Evolutionary conservation across 2,329 filamentous ascomycete genomes (phyloP).

Genomic region (Colletotrichum sp.): DNA sequence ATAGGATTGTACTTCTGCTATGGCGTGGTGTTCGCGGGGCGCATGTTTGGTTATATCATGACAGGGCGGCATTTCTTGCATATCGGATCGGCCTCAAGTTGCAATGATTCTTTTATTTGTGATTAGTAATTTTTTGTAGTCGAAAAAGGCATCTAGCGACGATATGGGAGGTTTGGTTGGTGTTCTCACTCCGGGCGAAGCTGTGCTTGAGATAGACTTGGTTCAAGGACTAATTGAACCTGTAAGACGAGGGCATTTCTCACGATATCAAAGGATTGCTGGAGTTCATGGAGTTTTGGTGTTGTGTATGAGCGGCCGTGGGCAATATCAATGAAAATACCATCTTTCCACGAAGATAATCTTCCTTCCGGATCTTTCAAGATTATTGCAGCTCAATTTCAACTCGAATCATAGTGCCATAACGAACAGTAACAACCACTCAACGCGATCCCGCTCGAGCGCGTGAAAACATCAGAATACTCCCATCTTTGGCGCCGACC

Average conservation of each 20-base stretch:
- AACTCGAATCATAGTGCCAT: background rate
- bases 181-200: background rate
- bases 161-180: background rate
- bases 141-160: background rate
- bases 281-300: background rate
- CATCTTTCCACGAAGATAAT: rapidly evolving
- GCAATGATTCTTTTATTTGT: background rate
- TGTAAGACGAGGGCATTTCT: background rate
- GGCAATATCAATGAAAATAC: rapidly evolving
- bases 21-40: background rate
- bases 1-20: background rate
- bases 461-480: background rate
- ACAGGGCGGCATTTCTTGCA: background rate
- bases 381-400: background rate
- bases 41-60: background rate
- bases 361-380: background rate
- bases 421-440: background rate
- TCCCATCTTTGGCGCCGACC: background rate
- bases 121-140: background rate
- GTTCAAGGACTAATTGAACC: background rate
- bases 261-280: background rate
- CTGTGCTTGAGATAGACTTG: background rate
- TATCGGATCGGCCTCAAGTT: background rate
- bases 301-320: background rate
- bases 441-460: background rate